phyloP scores from a whole-genome alignment of 768 basidiomycete genomes.

The Phylloporus sp. region DNA sequence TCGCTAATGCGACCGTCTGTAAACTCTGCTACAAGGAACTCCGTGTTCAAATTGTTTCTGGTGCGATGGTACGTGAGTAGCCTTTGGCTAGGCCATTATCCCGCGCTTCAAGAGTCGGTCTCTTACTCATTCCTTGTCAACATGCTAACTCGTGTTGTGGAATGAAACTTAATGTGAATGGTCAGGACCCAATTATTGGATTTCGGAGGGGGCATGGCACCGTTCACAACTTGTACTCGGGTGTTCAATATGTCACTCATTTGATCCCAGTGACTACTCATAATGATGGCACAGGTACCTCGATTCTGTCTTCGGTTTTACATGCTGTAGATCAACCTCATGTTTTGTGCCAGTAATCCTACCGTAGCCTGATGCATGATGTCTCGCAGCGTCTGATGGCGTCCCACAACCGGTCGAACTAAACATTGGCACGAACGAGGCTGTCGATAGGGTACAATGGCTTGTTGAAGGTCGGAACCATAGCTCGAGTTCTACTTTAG shows the following conservation, averaged over 20 bases:
- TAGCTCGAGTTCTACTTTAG: too few species aligned
- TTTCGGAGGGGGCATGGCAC: too few species aligned
- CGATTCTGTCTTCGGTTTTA: slow-evolving; percentile 28
- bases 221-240: slow-evolving; percentile 14
- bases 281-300: slow-evolving; percentile 44
- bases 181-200: too few species aligned
- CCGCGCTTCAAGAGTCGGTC: background rate
- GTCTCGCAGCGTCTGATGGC: too few species aligned
- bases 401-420: too few species aligned
- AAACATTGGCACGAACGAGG: background rate
- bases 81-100: background rate
- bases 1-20: slow-evolving; percentile 53
- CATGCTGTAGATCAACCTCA: slow-evolving; percentile 31
- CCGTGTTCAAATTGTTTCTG: too few species aligned
- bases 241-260: background rate
- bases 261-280: slow-evolving; percentile 30
- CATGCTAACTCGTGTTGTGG: background rate
- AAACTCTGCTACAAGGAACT: slow-evolving; percentile 45
- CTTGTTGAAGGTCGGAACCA: too few species aligned
- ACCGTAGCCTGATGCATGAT: too few species aligned
- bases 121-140: background rate
- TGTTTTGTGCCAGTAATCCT: slow-evolving; percentile 6
- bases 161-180: background rate
- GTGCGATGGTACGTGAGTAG: slow-evolving; percentile 28
- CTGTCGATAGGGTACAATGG: background rate